These are phyloP conservation scores for Micractinium sp. DNA, from an alignment of 139 green algal genomes.

Conservation along the genomic window DNA sequence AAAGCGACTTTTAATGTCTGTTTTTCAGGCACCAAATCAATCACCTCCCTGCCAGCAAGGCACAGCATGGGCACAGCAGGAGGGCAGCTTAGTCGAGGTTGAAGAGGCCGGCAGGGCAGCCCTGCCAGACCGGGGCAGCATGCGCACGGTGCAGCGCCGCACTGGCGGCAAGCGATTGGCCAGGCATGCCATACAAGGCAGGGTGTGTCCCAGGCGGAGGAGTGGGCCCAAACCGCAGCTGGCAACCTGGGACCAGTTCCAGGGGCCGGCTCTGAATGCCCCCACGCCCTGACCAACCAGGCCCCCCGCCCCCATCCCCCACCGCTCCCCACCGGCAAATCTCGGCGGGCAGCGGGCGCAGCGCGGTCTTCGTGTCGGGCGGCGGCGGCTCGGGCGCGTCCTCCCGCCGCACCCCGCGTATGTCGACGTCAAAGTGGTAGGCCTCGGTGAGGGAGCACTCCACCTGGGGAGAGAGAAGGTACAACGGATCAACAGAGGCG, in stretches of 20 bases:
- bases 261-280: not conserved
- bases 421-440: slow-evolving; percentile 44
- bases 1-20: not conserved
- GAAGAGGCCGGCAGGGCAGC: not conserved
- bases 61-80: no score
- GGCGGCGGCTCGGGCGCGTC: slow-evolving; percentile 17
- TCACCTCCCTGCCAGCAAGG: no score
- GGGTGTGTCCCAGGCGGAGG: not conserved
- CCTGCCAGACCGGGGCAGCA: no score
- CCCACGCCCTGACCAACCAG: no score
- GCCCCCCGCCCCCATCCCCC: not conserved
- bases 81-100: no score
- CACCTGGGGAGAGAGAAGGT: not conserved
- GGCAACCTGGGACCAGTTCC: no score
- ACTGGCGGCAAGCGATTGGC: no score
- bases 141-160: not conserved
- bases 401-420: not conserved
- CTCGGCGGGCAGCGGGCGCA: slow-evolving; percentile 33
- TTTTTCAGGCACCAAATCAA: no score
- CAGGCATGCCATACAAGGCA: no score
- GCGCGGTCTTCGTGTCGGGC: not conserved
- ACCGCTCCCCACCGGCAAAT: slow-evolving; percentile 19
- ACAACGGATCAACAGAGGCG: no score
- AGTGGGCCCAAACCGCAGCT: no score
- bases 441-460: slow-evolving; percentile 24